These are phyloP conservation scores for Tylopilus intermedius DNA, from an alignment of 768 basidiomycete genomes.

Conservation along the genomic window DNA sequence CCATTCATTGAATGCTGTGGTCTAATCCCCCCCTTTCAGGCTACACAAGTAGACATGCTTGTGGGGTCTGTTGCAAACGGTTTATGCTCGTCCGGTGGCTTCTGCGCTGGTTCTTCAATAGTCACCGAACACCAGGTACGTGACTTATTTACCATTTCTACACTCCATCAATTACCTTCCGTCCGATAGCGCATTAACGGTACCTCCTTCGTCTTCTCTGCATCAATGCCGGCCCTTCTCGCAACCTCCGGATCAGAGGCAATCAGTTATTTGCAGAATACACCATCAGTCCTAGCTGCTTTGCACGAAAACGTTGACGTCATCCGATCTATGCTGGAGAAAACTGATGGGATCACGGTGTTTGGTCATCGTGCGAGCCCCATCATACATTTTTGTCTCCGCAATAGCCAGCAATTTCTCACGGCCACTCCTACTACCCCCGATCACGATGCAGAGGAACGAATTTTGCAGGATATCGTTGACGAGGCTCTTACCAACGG, in stretches of 20 bases:
- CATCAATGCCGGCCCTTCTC: constrained; percentile 86
- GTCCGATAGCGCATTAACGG: constrained; percentile 82
- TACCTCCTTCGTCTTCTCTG: constrained; percentile 92
- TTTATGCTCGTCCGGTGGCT: constrained; percentile 82
- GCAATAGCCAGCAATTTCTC: constrained; percentile 27
- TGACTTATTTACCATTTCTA: neutral
- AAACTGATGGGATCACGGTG: constrained; percentile 73
- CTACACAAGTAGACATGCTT: constrained; percentile 90
- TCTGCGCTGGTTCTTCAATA: constrained; percentile 83
- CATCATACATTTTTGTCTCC: constrained; percentile 78
- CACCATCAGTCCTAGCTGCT: constrained; percentile 66
- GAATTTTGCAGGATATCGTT: constrained; percentile 83
- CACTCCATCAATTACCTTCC: neutral
- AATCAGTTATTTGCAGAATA: constrained; percentile 70
- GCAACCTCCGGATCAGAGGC: constrained; percentile 85
- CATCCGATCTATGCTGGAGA: constrained; percentile 78
- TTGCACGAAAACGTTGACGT: constrained; percentile 79
- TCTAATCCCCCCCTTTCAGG: constrained; percentile 38
- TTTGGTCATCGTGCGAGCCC: constrained; percentile 85
- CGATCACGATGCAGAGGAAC: constrained; percentile 68
- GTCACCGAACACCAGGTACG: constrained; percentile 85
- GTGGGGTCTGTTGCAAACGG: constrained; percentile 85
- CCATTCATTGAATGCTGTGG: neutral
- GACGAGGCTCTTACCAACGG: constrained; percentile 80
- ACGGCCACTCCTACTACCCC: constrained; percentile 27